phyloP scores from a whole-genome alignment of 768 basidiomycete genomes.

The Boletus vermiculosoides region DNA sequence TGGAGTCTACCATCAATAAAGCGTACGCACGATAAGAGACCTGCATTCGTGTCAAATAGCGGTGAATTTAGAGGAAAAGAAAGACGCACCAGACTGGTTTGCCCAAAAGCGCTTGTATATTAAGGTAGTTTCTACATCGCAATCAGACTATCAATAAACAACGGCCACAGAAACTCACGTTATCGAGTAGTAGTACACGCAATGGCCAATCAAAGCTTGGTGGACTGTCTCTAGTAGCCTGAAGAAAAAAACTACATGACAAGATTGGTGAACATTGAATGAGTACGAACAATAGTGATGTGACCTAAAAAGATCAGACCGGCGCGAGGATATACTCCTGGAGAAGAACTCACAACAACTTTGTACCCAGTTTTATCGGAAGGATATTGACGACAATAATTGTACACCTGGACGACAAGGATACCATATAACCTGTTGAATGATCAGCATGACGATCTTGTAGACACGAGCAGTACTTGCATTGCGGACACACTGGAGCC shows the following conservation, averaged over 20 bases:
- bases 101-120: slow-evolving; percentile 36
- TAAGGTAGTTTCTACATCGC: slow-evolving; percentile 39
- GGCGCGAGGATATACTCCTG: neutral
- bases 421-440: slow-evolving; percentile 50
- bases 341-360: slow-evolving; percentile 41
- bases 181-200: slow-evolving; percentile 53
- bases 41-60: slow-evolving; percentile 32
- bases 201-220: slow-evolving; percentile 51
- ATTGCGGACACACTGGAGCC: slow-evolving; percentile 52
- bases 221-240: slow-evolving; percentile 50
- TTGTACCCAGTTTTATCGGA: slow-evolving; percentile 53
- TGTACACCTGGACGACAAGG: slow-evolving; percentile 50
- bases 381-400: slow-evolving; percentile 55
- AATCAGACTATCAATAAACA: slow-evolving; percentile 1
- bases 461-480: slow-evolving; percentile 18
- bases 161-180: slow-evolving; percentile 38
- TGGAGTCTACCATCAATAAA: slow-evolving; percentile 4
- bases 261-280: neutral
- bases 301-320: slow-evolving; percentile 26
- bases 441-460: slow-evolving; percentile 19
- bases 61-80: neutral
- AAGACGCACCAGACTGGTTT: slow-evolving; percentile 46
- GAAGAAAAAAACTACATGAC: neutral
- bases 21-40: slow-evolving; percentile 47
- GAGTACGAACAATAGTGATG: slow-evolving; percentile 31